phyloP scores from a whole-genome alignment of 805 yeast genomes.

The Gaillardinia entomophila region DNA sequence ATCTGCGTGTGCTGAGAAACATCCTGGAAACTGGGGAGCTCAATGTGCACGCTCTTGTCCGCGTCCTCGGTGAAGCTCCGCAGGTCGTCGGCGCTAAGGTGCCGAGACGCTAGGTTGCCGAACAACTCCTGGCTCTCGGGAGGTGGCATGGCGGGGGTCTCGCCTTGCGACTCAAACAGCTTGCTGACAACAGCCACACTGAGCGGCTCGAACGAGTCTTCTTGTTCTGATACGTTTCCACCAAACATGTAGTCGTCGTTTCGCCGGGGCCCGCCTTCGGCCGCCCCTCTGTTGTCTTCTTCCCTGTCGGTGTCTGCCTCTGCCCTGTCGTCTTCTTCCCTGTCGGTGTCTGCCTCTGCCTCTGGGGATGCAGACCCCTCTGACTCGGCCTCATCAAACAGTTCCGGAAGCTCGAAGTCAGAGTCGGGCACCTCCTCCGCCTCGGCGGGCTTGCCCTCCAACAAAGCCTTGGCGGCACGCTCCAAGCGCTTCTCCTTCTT shows the following conservation, averaged over 20 bases:
- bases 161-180: no score
- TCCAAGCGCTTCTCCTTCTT: constrained; percentile 35
- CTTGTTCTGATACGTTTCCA: constrained; percentile 1
- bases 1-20: constrained; percentile 3
- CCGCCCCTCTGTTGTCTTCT: constrained; percentile 7
- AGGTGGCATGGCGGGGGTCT: no score
- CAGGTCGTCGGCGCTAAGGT: neutral
- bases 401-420: constrained; percentile 7
- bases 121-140: neutral
- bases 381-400: constrained; percentile 11
- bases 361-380: constrained; percentile 12
- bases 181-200: neutral
- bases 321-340: constrained; percentile 4
- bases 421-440: constrained; percentile 11
- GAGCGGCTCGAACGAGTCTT: neutral
- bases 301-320: constrained; percentile 4
- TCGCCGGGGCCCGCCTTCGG: constrained; percentile 7
- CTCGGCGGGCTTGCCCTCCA: constrained; percentile 12
- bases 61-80: neutral
- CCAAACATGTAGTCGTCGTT: constrained; percentile 14
- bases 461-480: constrained; percentile 29
- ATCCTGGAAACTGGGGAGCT: neutral
- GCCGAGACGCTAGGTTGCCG: neutral
- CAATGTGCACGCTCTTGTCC: neutral
- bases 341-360: constrained; percentile 11